Conservation (phyloP, 148 eudicot genomes). For the Fallopia convolvulus region DNA sequence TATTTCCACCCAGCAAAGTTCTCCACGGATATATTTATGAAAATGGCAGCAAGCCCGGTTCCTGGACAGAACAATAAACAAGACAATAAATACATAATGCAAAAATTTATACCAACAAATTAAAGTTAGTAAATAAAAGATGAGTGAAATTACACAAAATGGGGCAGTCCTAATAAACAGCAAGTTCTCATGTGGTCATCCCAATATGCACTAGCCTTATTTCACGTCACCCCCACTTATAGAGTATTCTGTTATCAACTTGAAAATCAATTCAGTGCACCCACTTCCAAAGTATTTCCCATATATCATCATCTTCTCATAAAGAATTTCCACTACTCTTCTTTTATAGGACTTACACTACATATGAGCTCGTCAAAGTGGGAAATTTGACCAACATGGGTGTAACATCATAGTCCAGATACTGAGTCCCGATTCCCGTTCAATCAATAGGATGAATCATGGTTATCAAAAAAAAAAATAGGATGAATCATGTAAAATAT, state of each 20-base stretch:
- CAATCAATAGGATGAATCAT: neutral
- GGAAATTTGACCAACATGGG: neutral
- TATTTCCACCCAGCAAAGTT: conserved; percentile 99
- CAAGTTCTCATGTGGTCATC: neutral
- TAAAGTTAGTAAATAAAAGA: neutral
- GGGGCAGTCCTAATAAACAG: neutral
- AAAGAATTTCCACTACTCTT: neutral
- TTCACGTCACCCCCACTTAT: neutral
- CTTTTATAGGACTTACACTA: neutral
- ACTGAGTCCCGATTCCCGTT: neutral
- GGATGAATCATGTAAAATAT: neutral
- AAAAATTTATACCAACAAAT: neutral
- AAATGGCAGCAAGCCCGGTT: conserved; percentile 93
- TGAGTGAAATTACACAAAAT: neutral
- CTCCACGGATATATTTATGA: conserved; percentile 89
- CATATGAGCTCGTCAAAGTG: neutral
- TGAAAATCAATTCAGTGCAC: neutral
- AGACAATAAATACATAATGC: neutral
- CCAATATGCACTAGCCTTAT: neutral
- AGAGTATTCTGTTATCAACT: neutral
- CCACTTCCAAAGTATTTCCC: neutral
- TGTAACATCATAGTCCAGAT: neutral
- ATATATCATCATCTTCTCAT: neutral
- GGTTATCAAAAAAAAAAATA: no score
- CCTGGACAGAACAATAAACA: conserved; percentile 35